Conservation (phyloP, 1,139 yeast species). For the Geotrichum histeridarum region DNA sequence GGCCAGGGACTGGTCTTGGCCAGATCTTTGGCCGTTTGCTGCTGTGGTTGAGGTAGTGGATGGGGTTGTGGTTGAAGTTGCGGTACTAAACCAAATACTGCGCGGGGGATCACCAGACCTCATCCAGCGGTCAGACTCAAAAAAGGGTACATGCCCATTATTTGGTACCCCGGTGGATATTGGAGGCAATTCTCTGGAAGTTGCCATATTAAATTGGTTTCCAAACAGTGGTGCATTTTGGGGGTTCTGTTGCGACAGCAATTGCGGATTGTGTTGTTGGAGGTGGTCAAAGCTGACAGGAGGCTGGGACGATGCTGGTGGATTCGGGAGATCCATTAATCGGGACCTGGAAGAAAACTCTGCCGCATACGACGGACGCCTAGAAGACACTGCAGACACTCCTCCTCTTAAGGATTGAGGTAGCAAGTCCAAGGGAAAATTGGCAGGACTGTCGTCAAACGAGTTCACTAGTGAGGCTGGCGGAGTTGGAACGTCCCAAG, state of each 20-base stretch:
- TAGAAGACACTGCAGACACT: constrained; percentile 29
- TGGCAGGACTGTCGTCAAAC: neutral
- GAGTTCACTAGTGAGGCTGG: neutral
- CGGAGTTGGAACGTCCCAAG: constrained; percentile 1
- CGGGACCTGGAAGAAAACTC: constrained; percentile 34
- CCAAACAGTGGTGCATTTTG: neutral
- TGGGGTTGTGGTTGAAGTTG: constrained; percentile 1
- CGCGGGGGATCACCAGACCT: constrained; percentile 7
- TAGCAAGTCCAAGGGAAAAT: constrained; percentile 13
- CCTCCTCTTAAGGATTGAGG: constrained; percentile 21
- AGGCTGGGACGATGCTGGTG: neutral
- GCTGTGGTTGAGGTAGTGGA: constrained; percentile 1
- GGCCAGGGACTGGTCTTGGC: neutral
- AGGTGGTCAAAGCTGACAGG: neutral
- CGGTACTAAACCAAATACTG: constrained; percentile 4
- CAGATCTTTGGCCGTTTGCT: neutral
- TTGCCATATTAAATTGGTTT: neutral
- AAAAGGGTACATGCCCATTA: neutral
- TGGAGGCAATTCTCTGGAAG: neutral
- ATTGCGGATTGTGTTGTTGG: too few relatives aligned
- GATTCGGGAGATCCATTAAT: constrained; percentile 17
- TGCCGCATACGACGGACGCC: constrained; percentile 36
- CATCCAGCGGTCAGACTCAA: constrained; percentile 3
- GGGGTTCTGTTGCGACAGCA: neutral
- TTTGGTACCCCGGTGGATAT: neutral